phyloP scores from a whole-genome alignment of 2,329 filamentous ascomycete species.

The Fusarium zealandicum region DNA sequence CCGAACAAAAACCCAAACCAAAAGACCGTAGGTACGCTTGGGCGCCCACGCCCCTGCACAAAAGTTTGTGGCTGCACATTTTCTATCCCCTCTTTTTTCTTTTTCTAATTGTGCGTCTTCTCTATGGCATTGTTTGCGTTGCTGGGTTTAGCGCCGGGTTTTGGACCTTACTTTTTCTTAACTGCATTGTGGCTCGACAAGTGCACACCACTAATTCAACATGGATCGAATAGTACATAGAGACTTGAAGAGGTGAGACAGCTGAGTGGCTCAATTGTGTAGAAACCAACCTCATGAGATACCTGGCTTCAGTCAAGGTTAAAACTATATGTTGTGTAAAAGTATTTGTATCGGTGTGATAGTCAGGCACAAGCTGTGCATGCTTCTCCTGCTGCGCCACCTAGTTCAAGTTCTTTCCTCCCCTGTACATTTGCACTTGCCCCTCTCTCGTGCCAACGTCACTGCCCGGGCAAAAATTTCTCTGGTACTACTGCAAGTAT shows the following conservation, averaged over 20 bases:
- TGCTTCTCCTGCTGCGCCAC: constrained; percentile 18
- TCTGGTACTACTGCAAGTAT: constrained; percentile 8
- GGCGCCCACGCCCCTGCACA: background rate
- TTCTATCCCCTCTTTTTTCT: background rate
- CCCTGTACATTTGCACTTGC: constrained; percentile 10
- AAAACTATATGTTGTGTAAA: no score
- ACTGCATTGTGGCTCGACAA: background rate
- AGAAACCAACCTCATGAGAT: no score
- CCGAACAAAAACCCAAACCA: background rate
- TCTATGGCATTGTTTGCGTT: constrained; percentile 1
- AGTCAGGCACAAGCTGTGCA: background rate
- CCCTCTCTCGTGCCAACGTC: constrained; percentile 37
- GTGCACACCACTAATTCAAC: constrained; percentile 25
- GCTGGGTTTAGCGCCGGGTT: constrained; percentile 31
- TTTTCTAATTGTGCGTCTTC: constrained; percentile 1
- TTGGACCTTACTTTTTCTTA: background rate
- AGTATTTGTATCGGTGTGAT: background rate
- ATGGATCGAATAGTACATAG: background rate
- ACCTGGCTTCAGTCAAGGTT: no score
- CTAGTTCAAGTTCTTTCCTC: constrained; percentile 1
- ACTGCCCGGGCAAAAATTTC: constrained; percentile 39
- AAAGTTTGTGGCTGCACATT: background rate
- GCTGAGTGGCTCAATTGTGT: no score
- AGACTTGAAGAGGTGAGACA: no score
- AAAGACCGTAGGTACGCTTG: no score